Conservation (phyloP, 225 moss, liverwort and hornwort species). For the Polytrichum formosum region DNA sequence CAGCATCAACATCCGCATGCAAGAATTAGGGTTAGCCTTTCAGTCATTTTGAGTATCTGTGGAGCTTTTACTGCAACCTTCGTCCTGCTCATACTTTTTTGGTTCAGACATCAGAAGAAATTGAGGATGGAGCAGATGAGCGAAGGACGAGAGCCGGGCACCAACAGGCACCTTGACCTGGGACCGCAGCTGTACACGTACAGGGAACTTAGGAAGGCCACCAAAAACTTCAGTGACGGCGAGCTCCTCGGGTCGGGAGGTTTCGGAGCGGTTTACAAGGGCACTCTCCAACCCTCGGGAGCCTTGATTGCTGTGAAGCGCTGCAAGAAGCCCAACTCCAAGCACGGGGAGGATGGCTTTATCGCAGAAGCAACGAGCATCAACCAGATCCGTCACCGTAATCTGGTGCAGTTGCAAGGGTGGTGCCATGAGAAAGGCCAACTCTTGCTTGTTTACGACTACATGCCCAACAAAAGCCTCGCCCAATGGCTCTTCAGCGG, state of each 20-base stretch:
- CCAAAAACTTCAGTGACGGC: conserved; percentile 13
- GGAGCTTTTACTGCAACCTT: neutral
- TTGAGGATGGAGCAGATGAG: neutral
- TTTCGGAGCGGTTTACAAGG: conserved; percentile 24
- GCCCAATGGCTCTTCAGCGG: neutral
- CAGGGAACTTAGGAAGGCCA: conserved; percentile 23
- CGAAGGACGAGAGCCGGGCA: neutral
- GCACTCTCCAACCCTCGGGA: conserved; percentile 3
- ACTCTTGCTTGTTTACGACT: conserved; percentile 12
- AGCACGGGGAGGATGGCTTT: neutral
- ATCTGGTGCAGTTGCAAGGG: conserved; percentile 15
- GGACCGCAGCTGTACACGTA: conserved; percentile 27
- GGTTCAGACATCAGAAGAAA: neutral
- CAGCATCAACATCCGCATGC: too few species aligned
- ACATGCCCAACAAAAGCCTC: conserved; percentile 15
- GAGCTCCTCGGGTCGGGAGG: conserved; percentile 25
- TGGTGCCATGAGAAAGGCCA: conserved; percentile 12
- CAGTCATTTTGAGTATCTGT: neutral
- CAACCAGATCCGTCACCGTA: conserved; percentile 9
- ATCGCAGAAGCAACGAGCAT: neutral
- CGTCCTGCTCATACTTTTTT: neutral
- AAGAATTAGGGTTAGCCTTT: neutral
- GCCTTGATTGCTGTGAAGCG: too few species aligned
- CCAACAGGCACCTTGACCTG: neutral
- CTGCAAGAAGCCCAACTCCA: neutral